Base-by-base conservation (phyloP, 805 yeast genomes). In the Wickerhamiella dianesei region DNA sequence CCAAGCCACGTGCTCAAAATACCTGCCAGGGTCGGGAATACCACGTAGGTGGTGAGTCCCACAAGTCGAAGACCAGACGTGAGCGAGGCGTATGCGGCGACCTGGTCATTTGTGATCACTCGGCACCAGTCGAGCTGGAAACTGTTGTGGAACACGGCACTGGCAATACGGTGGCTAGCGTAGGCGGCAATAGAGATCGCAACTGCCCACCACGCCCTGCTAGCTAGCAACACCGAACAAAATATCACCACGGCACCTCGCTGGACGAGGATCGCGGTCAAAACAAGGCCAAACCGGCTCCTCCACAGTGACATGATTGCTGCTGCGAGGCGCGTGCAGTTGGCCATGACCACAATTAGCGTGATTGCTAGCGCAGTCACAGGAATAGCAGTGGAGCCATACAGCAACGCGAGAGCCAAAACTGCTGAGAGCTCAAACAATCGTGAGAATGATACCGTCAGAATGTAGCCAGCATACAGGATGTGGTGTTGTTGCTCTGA, bases 111-210 rank as follows among this genome's bases (percentile, higher is more conserved):
- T n/a, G 56, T 44, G 35, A 57, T 45, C 21, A 56, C 50, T 21
- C 48, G 50, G n/a, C 54, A 48, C 60, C 60, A 57, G 41, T 57
- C 60, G 19, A 43, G 42, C 19, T 56, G 45, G 43, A 53, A 48
- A 3, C 51, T 40, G 17, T 43, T 17, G 18, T 48, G 55, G 44
- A 46, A 54, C 9, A 45, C 39, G 8, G 21, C 19, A 5, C 16
- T 22, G 14, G 40, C 18, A 9, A 20, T 5, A 9, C 47, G 35
- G 17, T 45, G 44, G 20, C n/a, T 16, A 40, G 19, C n/a, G 35
- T 35, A 5, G 22, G 44, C 42, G 35, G 37, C 22, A 44, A 17
- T 13, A 43, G 12, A 5, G 8, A 18, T 25, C 2, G 14, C 5
- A 9, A 32, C n/a, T 14, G 35, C 16, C 12, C 20, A 37, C 43